Evolutionary conservation across 345 rosid species (phyloP), one percentile per base, ranked within the genome.

Genomic region (Aegle marmelos): DNA sequence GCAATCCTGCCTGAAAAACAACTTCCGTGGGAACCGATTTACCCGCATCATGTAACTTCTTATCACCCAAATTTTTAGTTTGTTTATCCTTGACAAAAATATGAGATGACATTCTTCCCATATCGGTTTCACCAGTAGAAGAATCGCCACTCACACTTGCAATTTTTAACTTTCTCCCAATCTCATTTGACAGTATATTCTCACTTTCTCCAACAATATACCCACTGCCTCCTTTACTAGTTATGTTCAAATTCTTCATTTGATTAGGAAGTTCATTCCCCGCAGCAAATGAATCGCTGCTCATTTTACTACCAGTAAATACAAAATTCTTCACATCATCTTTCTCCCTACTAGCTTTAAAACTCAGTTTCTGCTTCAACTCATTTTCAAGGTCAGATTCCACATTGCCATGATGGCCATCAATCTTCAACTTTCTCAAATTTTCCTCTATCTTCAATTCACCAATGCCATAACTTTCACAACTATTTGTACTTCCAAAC

Each of bases 121-220:
- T 13, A 53, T 79, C 81, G 0, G 72, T 48, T 74, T 66, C 86
- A 72, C 70, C 69, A 79, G 85, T 69, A 79, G 85, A 82, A 79
- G 85, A 82, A 77, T 75, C 83, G 57, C 67, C 77, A 14, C 30
- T 63, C 71, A 70, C 68, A 80, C 76, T 79, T 79, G 71, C 88
- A 73, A 87, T 84, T 22, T 84, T 88, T 79, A 91, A 79, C 81
- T 96, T 94, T 78, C 81, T 73, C 74, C 81, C 85, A 89, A 92
- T 79, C 76, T 88, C 94, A 76, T 83, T 83, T 36, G 83, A 85
- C 48, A 90, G 76, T 33, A 79, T 68, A 74, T 69, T 82, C 61
- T 88, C 90, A 58, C 80, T 84, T 79, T 86, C 86, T 75, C 84
- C 88, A 77, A 79, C 83, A 57, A 68, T 60, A 16, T 76, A 68